Evolutionary conservation across 768 basidiomycete genomes (phyloP), one percentile per base, ranked within the genome.

Genomic region (Collybia mongolica): DNA sequence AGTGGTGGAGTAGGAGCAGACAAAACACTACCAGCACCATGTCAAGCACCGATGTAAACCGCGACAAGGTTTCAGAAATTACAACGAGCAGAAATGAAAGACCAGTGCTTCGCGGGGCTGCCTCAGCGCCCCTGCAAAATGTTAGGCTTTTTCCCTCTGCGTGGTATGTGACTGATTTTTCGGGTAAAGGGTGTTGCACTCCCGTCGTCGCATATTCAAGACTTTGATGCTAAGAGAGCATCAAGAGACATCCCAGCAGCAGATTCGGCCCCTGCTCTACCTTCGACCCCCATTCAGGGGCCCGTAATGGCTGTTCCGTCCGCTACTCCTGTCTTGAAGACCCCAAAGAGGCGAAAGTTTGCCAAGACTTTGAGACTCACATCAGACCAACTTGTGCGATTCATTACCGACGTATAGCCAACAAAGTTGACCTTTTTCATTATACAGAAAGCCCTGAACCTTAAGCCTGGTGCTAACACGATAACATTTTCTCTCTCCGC

Each of bases 351-450:
- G 32, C 68, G 81, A 62, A 86, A 81, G 60, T 98, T 82, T 62
- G 94, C 90, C 7, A 98, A 99, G 73, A 93, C 96, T 0, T 68
- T 99, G 51, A 80, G 97, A 5, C 69, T 99, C 52, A 93, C 95
- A 0, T 97, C 94, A 3, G 93, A 96, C 58, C 97, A 99, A 64
- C 78, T 99, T 37, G 93, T 94, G 58, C 61, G 84, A 70, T 11
- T 17, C 12, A 12, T 22, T 45, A n/a, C 22, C 14, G 8, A 23
- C 39, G 17, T 43, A 15, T 7, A 12, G 24, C 35, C 12, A n/a
- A 7, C 18, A 23, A 42, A 22, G 19, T 26, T 46, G 24, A 38
- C 15, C 20, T 32, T 44, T 20, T 44, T 37, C 20, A 35, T 22
- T 22, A 29, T 44, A 12, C 62, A 95, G 93, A 94, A 93, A 90